phyloP scores from a whole-genome alignment of 2,329 filamentous ascomycete genomes.

The Venturia oleaginea region DNA sequence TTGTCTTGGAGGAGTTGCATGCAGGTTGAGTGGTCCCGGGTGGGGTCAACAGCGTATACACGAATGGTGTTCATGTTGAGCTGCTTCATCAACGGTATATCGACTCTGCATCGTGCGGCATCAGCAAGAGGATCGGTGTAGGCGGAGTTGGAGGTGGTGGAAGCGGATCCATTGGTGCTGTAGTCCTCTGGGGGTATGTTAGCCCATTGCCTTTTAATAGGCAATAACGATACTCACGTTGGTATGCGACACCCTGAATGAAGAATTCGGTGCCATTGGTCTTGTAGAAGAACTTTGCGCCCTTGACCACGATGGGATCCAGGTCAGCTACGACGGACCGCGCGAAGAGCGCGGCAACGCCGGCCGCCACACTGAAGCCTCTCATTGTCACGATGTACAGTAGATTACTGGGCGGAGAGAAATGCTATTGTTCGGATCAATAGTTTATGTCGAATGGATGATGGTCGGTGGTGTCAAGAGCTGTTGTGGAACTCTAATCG shows the following conservation, averaged over 20 bases:
- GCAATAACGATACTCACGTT: constrained; percentile 39
- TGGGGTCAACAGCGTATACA: constrained; percentile 85
- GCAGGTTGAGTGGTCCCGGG: constrained; percentile 67
- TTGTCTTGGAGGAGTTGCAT: constrained; percentile 75
- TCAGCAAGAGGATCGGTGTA: constrained; percentile 83
- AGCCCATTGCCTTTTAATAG: constrained; percentile 17
- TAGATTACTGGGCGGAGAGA: background rate
- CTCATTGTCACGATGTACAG: constrained; percentile 1
- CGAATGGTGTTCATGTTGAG: constrained; percentile 88
- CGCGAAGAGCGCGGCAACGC: constrained; percentile 32
- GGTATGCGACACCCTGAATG: constrained; percentile 72
- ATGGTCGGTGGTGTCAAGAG: background rate
- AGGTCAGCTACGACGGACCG: constrained; percentile 45
- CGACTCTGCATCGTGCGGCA: constrained; percentile 62
- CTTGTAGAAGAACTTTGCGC: constrained; percentile 83
- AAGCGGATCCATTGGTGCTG: constrained; percentile 37
- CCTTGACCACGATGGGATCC: constrained; percentile 63
- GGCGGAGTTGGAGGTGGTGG: constrained; percentile 45
- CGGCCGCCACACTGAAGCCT: background rate
- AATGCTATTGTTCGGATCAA: background rate
- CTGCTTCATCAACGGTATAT: constrained; percentile 70
- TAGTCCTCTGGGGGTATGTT: constrained; percentile 47
- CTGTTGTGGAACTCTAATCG: background rate
- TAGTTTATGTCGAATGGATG: background rate
- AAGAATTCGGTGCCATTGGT: constrained; percentile 64